Evolutionary conservation across 1,284 basidiomycete species (phyloP).

Genomic region (Moesziomyces sp.): DNA sequence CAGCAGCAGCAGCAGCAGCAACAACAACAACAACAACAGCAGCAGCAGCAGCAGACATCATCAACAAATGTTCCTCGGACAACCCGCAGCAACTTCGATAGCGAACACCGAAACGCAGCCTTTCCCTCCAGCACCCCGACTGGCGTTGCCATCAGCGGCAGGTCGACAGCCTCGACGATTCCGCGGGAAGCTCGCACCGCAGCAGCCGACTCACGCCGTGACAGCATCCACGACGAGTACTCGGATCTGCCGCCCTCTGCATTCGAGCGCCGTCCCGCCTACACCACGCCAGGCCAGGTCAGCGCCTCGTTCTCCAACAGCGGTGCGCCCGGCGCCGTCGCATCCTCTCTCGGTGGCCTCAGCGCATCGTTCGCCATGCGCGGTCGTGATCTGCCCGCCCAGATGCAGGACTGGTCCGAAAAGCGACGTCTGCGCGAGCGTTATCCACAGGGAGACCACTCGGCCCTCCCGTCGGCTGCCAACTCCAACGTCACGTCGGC

Average conservation of each 20-base stretch:
- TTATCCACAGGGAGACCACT: slow-evolving; percentile 60
- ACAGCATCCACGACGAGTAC: slow-evolving; percentile 30
- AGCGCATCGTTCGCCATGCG: slow-evolving; percentile 62
- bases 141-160: neutral
- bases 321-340: slow-evolving; percentile 10
- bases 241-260: slow-evolving; percentile 48
- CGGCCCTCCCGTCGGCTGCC: slow-evolving; percentile 53
- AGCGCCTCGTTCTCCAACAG: slow-evolving; percentile 10
- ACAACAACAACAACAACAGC: neutral
- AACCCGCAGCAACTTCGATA: neutral
- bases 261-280: slow-evolving; percentile 44
- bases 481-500: slow-evolving; percentile 47
- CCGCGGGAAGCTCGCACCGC: slow-evolving; percentile 8
- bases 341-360: slow-evolving; percentile 47
- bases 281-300: slow-evolving; percentile 9
- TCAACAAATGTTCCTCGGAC: neutral
- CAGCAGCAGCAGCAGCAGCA: slow-evolving; percentile 13
- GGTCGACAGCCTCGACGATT: neutral
- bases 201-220: slow-evolving; percentile 16
- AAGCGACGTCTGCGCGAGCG: slow-evolving; percentile 57
- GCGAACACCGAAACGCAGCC: neutral
- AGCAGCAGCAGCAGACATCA: slow-evolving; percentile 18
- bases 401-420: slow-evolving; percentile 61
- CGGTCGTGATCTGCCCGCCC: slow-evolving; percentile 49
- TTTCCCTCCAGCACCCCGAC: neutral